Evolutionary conservation across 352 stramenopile species (phyloP).

Genomic region (Thraustochytrium sp.): DNA sequence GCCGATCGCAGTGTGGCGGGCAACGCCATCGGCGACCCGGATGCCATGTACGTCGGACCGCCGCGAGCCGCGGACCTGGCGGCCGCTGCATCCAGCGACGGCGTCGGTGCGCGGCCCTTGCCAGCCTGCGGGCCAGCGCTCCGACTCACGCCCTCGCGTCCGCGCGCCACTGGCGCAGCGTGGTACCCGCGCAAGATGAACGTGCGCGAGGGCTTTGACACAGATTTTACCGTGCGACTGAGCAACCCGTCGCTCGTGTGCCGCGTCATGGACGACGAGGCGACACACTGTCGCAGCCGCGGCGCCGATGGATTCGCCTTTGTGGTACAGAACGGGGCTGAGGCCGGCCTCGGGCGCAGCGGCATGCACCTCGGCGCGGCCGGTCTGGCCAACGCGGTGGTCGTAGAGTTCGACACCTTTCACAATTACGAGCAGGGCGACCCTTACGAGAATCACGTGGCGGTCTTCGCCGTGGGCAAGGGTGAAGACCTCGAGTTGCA

Average conservation of each 20-base stretch:
- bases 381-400: conserved; percentile 71
- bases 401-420: conserved; percentile 84
- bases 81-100: conserved; percentile 27
- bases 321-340: conserved; percentile 68
- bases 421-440: conserved; percentile 78
- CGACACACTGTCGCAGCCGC: conserved; percentile 65
- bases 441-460: conserved; percentile 83
- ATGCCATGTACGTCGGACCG: neutral
- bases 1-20: neutral
- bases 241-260: conserved; percentile 74
- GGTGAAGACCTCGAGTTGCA: conserved; percentile 53
- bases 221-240: conserved; percentile 70
- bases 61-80: neutral
- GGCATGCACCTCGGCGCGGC: conserved; percentile 75
- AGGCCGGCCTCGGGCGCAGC: conserved; percentile 60
- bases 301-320: conserved; percentile 59
- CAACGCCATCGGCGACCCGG: neutral
- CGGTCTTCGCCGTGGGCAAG: conserved; percentile 63
- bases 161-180: conserved; percentile 68
- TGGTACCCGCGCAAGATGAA: conserved; percentile 82
- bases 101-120: conserved; percentile 48
- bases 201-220: conserved; percentile 80
- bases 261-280: conserved; percentile 72
- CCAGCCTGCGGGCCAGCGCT: conserved; percentile 63
- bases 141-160: conserved; percentile 65